A percentile compares a stretch with the other conserved stretches of the same genome.
phyloP scores from a whole-genome alignment of 1,284 basidiomycete genomes.

The Serendipita sp. region DNA sequence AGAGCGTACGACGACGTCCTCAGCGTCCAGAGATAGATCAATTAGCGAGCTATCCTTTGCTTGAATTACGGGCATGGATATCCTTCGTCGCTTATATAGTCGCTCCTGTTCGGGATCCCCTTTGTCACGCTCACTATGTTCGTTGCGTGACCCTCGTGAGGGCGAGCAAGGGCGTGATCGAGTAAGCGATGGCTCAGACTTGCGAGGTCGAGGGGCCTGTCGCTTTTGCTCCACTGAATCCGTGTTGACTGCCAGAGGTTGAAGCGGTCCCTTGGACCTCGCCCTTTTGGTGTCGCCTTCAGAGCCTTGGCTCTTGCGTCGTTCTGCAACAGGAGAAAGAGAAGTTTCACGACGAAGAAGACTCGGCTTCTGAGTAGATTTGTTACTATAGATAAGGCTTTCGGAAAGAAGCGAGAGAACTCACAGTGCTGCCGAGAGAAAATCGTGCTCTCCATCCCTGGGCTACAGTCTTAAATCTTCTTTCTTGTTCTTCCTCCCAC shows the following conservation, averaged over 20 bases:
- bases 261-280: not conserved
- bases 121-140: not conserved
- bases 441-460: conserved; percentile 23
- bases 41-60: not conserved
- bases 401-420: not conserved
- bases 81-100: not conserved
- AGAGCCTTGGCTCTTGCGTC: not conserved
- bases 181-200: not conserved
- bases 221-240: not conserved
- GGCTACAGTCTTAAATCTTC: conserved; percentile 19
- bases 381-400: not conserved
- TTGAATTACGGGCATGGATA: not conserved
- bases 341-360: not conserved
- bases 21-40: not conserved
- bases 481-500: conserved; percentile 12
- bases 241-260: not conserved
- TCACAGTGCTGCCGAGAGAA: conserved; percentile 14
- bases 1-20: not conserved
- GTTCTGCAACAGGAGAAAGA: not conserved
- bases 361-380: not conserved
- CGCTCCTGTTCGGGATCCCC: not conserved
- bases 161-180: not conserved
- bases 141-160: not conserved
- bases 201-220: not conserved
- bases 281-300: not conserved